These are phyloP conservation scores for Teratosphaeria pseudoeucalypti DNA, from an alignment of 2,329 filamentous ascomycete species.

Conservation along the genomic window DNA sequence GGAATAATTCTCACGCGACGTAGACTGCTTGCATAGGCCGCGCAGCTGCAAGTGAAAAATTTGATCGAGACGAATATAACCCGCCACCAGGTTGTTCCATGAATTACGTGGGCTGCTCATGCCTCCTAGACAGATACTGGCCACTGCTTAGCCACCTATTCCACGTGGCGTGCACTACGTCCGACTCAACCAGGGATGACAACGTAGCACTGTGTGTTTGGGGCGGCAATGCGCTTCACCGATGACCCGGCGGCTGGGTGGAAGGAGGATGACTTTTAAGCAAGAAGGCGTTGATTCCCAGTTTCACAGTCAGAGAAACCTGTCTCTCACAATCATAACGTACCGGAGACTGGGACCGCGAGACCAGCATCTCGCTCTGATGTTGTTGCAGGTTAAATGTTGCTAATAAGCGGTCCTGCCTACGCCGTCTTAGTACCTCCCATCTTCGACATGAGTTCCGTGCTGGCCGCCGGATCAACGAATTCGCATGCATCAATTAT, in stretches of 20 bases:
- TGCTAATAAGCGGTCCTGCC: not conserved
- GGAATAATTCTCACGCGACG: not conserved
- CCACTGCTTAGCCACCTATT: not conserved
- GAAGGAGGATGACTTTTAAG: not conserved
- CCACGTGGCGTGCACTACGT: not conserved
- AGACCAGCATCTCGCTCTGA: not conserved
- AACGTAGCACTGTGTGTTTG: not conserved
- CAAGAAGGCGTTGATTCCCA: not conserved
- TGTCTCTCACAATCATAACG: not conserved
- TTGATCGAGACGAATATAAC: not conserved
- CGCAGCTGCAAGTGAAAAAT: not conserved
- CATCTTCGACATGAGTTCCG: slow-evolving; percentile 1
- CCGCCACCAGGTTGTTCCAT: not conserved
- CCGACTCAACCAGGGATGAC: not conserved
- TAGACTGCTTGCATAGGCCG: not conserved
- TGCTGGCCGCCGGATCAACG: slow-evolving; percentile 21
- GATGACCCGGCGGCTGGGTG: not conserved
- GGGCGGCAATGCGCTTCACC: not conserved
- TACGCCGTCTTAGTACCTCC: not conserved
- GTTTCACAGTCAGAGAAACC: not conserved
- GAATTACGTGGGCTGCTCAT: not conserved
- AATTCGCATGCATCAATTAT: slow-evolving; percentile 23
- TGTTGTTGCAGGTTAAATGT: too few relatives aligned
- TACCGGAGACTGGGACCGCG: not conserved
- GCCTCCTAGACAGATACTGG: not conserved